Base-by-base conservation (phyloP, 371 early-diverging fungal genomes). In the Mortierella sp. region DNA sequence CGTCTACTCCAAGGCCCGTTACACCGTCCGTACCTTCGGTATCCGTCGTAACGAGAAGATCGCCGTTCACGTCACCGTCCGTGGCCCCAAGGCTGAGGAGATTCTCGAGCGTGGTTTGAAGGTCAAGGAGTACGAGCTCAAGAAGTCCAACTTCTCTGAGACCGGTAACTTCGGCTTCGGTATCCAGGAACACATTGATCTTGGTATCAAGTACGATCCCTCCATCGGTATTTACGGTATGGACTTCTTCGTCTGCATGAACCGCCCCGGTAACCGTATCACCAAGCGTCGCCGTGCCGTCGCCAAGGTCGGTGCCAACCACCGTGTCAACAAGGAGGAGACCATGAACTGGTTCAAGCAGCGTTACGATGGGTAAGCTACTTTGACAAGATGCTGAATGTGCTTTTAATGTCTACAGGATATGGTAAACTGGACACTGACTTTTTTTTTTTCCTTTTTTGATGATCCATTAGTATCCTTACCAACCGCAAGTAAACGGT, bases 31-130 rank as follows among this genome's bases (percentile, higher is more conserved):
- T 87, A 93, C 97, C 80, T 99, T 99, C 90, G 96, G 98, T 84
- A 99, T 99, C 85, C 95, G 99, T 86, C 94, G 99, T 93, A 99
- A 99, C 94, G 99, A 99, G 89, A 99, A 99, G 94, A 99, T 99
- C 73, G 89, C 99, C 58, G 95, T 96, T 63, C 98, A 99, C 92
- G 96, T 96, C 79, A 99, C 99, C 70, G 97, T 99, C 75, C 95
- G 99, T 83, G 99, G 99, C 56, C 81, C 82, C 56, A 82, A 82
- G 76, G 82, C 82, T 41, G 92, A 94, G 86, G 98, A 99, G 86
- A 97, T 99, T 82, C 89, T 99, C 47, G 97, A 99, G 89, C 96
- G 97, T 80, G 99, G 99, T 66, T 87, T 99, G 70, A 99, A 98
- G 94, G 99, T 99, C 80, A 99, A 98, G 94, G 99, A 99, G 88